phyloP scores from a whole-genome alignment of 2,329 filamentous ascomycete genomes.

The Aureobasidium namibiae region DNA sequence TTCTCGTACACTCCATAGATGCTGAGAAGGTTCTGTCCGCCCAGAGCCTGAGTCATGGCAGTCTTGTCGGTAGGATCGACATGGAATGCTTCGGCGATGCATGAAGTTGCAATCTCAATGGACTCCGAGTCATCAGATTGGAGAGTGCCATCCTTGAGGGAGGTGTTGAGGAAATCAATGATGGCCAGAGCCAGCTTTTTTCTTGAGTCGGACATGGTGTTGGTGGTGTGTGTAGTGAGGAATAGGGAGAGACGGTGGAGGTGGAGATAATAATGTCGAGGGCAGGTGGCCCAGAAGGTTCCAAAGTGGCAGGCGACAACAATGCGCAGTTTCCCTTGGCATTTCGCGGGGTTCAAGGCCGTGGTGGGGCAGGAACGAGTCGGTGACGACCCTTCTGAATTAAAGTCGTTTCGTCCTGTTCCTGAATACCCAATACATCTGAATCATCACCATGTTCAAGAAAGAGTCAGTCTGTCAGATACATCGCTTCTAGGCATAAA shows the following conservation, averaged over 20 bases:
- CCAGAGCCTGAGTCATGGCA: conserved; percentile 68
- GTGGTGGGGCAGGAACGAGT: conserved; percentile 14
- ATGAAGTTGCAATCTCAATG: conserved; percentile 88
- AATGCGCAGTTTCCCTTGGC: conserved; percentile 9
- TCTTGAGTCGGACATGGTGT: conserved; percentile 39
- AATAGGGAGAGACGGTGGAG: background rate
- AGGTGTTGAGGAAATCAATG: conserved; percentile 85
- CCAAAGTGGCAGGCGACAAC: conserved; percentile 2
- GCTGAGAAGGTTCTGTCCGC: conserved; percentile 75
- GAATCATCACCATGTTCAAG: conserved; percentile 71
- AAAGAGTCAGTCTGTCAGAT: conserved; percentile 60
- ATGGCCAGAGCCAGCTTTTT: conserved; percentile 95
- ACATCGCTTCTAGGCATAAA: background rate
- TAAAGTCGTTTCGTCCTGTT: background rate
- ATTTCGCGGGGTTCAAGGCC: conserved; percentile 9
- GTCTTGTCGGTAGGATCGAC: conserved; percentile 73
- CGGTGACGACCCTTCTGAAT: conserved; percentile 6
- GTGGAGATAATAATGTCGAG: background rate
- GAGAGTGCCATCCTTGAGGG: conserved; percentile 80
- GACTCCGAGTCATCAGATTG: conserved; percentile 82
- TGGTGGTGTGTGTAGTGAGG: background rate
- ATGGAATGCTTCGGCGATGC: conserved; percentile 92
- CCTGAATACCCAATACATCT: background rate
- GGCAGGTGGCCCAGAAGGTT: conserved; percentile 6
- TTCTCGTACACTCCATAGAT: conserved; percentile 98